Conservation (phyloP, 768 basidiomycete genomes). For the Trametes elegans region DNA sequence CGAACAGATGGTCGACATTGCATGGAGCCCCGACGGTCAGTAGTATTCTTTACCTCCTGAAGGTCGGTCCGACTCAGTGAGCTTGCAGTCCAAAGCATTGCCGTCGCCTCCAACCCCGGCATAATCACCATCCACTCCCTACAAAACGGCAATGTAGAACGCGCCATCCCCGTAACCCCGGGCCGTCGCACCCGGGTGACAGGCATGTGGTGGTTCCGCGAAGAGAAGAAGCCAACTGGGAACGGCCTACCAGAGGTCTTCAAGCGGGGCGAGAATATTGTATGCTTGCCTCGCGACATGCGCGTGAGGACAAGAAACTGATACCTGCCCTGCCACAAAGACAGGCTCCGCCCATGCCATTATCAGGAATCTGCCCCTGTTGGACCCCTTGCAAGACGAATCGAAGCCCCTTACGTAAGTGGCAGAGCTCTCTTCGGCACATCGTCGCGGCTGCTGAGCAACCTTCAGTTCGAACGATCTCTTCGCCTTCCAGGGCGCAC, state of each 20-base stretch:
- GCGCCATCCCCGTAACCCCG: constrained; percentile 42
- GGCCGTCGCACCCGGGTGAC: constrained; percentile 34
- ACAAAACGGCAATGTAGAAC: constrained; percentile 66
- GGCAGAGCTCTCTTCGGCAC: constrained; percentile 7
- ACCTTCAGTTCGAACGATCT: constrained; percentile 66
- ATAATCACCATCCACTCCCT: constrained; percentile 71
- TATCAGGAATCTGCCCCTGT: constrained; percentile 63
- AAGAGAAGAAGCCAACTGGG: constrained; percentile 39
- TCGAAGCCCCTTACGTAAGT: constrained; percentile 63
- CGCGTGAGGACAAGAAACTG: neutral
- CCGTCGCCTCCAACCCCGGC: constrained; percentile 67
- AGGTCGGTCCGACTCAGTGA: constrained; percentile 3
- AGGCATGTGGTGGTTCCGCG: constrained; percentile 74
- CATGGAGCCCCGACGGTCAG: constrained; percentile 84
- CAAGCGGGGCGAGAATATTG: constrained; percentile 61
- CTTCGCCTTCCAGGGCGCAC: constrained; percentile 76
- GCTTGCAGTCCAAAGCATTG: constrained; percentile 55
- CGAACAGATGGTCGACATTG: constrained; percentile 55
- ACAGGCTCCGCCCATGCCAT: constrained; percentile 77
- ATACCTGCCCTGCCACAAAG: constrained; percentile 41
- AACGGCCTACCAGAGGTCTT: constrained; percentile 73
- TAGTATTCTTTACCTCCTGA: constrained; percentile 4
- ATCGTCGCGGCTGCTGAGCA: neutral
- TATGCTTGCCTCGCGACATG: constrained; percentile 33
- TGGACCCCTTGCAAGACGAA: constrained; percentile 71